Conservation (phyloP, 2,329 filamentous ascomycete genomes). For the Pyrenophora graminea region DNA sequence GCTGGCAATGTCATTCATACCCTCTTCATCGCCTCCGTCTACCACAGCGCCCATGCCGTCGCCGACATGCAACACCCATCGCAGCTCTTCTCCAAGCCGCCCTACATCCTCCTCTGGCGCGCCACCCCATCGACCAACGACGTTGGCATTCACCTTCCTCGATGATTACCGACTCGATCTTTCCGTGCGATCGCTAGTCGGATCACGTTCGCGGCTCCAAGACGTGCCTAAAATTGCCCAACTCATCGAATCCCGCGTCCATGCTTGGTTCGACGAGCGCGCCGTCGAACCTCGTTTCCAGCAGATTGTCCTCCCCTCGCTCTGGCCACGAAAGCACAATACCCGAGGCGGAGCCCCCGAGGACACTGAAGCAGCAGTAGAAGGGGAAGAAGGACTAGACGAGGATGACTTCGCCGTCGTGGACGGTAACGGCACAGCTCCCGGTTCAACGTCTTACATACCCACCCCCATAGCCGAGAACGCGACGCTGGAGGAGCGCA, state of each 20-base stretch:
- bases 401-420: conserved; percentile 20
- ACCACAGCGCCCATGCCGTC: conserved; percentile 31
- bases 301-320: conserved; percentile 78
- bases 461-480: conserved; percentile 13
- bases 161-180: conserved; percentile 87
- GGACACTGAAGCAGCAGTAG: conserved; percentile 24
- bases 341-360: conserved; percentile 72
- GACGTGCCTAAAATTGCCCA: conserved; percentile 89
- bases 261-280: conserved; percentile 86
- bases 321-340: conserved; percentile 85
- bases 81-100: conserved; percentile 51
- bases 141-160: conserved; percentile 91
- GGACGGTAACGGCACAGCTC: conserved; percentile 14
- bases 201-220: conserved; percentile 77
- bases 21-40: conserved; percentile 53
- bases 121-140: conserved; percentile 64
- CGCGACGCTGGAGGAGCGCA: conserved; percentile 37
- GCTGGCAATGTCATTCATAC: conserved; percentile 89
- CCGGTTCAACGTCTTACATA: conserved; percentile 11
- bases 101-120: conserved; percentile 31
- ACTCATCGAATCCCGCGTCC: conserved; percentile 76
- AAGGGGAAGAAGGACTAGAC: conserved; percentile 44
- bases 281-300: conserved; percentile 86
- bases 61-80: conserved; percentile 49
- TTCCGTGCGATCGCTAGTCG: conserved; percentile 77